Conservation (phyloP, 2,329 filamentous ascomycete species). For the Tolypocladium sp. region DNA sequence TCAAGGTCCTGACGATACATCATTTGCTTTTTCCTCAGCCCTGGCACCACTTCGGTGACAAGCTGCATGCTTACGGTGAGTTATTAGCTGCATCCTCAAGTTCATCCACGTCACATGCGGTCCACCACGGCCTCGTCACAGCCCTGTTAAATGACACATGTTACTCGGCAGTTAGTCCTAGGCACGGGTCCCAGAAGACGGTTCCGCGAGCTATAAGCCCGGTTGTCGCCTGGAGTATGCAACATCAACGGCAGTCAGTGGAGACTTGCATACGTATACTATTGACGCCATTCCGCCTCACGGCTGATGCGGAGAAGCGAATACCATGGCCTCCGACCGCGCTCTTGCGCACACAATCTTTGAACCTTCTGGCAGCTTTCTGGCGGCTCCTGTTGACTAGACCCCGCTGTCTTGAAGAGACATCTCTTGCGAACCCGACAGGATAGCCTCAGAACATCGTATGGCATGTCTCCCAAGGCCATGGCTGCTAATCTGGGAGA, state of each 20-base stretch:
- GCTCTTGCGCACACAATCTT: background rate
- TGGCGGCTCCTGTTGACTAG: too few relatives aligned
- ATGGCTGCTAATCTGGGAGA: conserved; percentile 9
- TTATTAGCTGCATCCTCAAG: background rate
- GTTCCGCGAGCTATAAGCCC: background rate
- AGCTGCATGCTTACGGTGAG: background rate
- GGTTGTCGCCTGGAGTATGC: background rate
- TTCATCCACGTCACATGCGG: background rate
- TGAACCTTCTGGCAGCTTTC: background rate
- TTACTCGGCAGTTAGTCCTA: background rate
- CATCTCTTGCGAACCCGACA: too few relatives aligned
- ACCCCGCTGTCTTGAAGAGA: too few relatives aligned
- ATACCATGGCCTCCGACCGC: background rate
- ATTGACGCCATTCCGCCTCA: background rate
- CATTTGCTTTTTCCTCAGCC: background rate
- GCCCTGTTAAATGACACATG: background rate
- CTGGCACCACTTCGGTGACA: background rate
- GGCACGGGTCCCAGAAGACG: background rate
- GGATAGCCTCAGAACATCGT: background rate
- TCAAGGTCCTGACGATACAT: background rate
- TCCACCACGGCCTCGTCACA: background rate
- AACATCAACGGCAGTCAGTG: background rate
- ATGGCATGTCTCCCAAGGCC: background rate
- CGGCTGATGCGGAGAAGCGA: background rate
- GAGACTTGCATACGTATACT: background rate